Base-by-base conservation (phyloP, 169 alveolate genomes). In the Plasmodium gallinaceum region DNA sequence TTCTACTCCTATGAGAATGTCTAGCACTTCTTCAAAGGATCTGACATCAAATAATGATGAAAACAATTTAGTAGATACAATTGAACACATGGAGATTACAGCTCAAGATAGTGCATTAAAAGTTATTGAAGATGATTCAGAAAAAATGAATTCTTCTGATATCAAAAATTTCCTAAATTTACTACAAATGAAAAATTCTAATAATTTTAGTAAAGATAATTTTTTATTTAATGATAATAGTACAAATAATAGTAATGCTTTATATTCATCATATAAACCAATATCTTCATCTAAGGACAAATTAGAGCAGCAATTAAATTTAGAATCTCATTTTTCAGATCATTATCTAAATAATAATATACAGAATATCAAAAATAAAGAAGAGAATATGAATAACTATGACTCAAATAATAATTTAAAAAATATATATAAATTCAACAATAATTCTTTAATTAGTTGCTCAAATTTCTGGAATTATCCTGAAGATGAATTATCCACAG, bases 31-130 rank as follows among this genome's bases (percentile, higher is more conserved):
- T n/a, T 78, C 89, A 24, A 78, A 78, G 24, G 89, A 78, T 1
- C 48, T 58, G 62, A 43, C 26, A 3, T 43, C 66, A 26, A 32
- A n/a, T 62, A 64, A 62, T 58, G 89, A 78, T 8, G 86, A 54
- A 16, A 78, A 46, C 0, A 78, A 78, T 46, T 24, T 78, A 32
- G 89, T 45, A 0, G 78, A 78, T 7, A 78, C 89, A 6, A 78
- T 78, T 3, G 89, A 78, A 3, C 89, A 78, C 26, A 78, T 78
- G 89, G 89, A 78, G 46, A 62, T 78, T 48, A 78, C 89, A 4
- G 89, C 89, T 3, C 89, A 78, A 43, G 89, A 78, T 78, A 78
- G 89, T 51, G 89, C 76, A 16, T 42, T 78, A 16, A 78, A 78
- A 39, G 89, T 78, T 26, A 78, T 78, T 22, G 89, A 78, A 58